phyloP scores from a whole-genome alignment of 2,329 filamentous ascomycete genomes.

The Colletotrichum camelliae region DNA sequence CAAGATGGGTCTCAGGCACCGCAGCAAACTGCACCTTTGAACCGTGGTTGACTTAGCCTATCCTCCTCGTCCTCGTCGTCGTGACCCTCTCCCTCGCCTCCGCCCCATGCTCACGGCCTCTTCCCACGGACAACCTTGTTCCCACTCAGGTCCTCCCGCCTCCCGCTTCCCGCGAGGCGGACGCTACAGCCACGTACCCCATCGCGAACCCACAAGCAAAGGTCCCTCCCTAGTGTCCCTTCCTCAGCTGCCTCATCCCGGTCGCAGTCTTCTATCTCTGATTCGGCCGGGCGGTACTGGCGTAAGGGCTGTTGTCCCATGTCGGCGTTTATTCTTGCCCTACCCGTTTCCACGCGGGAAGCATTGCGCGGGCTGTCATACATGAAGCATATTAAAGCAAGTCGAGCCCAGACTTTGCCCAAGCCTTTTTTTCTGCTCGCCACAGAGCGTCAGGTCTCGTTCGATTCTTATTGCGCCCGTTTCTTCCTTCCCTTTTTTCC shows the following conservation, averaged over 20 bases:
- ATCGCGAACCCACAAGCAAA: conserved; percentile 20
- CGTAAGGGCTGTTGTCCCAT: conserved; percentile 6
- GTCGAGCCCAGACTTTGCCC: conserved; percentile 23
- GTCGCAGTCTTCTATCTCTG: conserved; percentile 18
- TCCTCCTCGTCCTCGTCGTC: not conserved
- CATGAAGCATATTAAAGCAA: conserved; percentile 36
- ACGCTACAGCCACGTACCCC: conserved; percentile 27
- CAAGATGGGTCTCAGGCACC: conserved; percentile 13
- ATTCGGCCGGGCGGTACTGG: not conserved
- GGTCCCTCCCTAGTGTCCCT: conserved; percentile 7
- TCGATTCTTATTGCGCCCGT: conserved; percentile 17
- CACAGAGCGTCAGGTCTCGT: conserved; percentile 15
- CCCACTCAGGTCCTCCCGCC: conserved; percentile 14
- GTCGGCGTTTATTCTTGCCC: conserved; percentile 26
- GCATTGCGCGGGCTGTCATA: conserved; percentile 24
- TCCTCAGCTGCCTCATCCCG: conserved; percentile 22
- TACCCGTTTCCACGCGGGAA: conserved; percentile 14
- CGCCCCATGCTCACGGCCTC: not conserved
- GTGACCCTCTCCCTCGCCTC: not conserved
- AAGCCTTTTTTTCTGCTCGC: conserved; percentile 19
- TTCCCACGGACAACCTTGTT: conserved; percentile 5
- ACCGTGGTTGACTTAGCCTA: conserved; percentile 6
- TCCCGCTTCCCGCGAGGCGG: conserved; percentile 18
- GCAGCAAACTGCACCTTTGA: not conserved
- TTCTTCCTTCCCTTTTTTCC: conserved; percentile 28